A percentile compares a stretch with the other conserved stretches of the same genome.
These are phyloP conservation scores for Penicillium nordicum DNA, from an alignment of 2,329 filamentous ascomycete genomes.

Conservation along the genomic window DNA sequence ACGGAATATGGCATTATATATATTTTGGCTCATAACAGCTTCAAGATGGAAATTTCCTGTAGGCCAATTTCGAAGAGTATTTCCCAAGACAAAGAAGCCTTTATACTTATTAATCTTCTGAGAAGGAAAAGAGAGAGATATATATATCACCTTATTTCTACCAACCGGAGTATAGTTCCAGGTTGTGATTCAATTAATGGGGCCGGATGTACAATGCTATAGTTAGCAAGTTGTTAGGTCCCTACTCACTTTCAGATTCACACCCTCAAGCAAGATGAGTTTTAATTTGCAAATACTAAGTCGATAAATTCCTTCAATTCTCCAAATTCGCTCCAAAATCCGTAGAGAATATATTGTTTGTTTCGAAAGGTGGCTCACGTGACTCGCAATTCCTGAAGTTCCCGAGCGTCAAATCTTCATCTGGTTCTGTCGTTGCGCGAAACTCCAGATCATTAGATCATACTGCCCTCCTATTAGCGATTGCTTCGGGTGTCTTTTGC, in stretches of 20 bases:
- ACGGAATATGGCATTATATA: background rate
- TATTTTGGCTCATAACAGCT: background rate
- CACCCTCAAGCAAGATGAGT: background rate
- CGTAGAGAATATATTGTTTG: constrained; percentile 2
- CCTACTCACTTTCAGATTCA: background rate
- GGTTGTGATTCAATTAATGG: no score
- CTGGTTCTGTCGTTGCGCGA: constrained; percentile 38
- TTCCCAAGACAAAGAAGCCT: background rate
- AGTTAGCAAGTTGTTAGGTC: background rate
- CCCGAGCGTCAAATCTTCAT: constrained; percentile 41
- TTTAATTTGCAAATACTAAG: background rate
- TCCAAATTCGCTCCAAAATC: background rate
- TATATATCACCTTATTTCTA: background rate
- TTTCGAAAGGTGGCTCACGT: constrained; percentile 18
- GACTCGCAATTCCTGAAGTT: constrained; percentile 40
- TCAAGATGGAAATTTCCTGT: background rate
- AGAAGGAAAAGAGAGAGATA: no score
- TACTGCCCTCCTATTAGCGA: constrained; percentile 31
- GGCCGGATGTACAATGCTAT: background rate
- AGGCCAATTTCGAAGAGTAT: no score
- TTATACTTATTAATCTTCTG: background rate
- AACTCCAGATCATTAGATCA: constrained; percentile 41
- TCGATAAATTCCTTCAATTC: background rate
- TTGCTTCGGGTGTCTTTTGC: constrained; percentile 22
- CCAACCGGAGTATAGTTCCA: background rate